phyloP scores from a whole-genome alignment of 495 filamentous ascomycete species.

The Physcia stellaris region DNA sequence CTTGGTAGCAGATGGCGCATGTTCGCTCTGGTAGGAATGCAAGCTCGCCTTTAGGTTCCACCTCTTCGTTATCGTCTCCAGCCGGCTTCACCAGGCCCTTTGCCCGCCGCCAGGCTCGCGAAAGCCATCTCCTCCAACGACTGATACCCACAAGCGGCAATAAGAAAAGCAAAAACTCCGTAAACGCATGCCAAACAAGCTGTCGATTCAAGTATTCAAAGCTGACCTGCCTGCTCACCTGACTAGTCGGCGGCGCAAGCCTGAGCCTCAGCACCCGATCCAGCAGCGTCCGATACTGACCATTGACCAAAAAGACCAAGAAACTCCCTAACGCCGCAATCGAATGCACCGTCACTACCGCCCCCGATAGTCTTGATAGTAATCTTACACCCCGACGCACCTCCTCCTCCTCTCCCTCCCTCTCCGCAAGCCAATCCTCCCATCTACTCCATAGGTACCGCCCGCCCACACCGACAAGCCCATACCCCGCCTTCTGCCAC shows the following conservation, averaged over 20 bases:
- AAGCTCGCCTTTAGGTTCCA: slow-evolving; percentile 45
- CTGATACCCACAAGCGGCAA: slow-evolving; percentile 87
- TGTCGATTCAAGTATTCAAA: slow-evolving; percentile 98
- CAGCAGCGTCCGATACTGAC: slow-evolving; percentile 78
- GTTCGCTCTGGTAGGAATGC: slow-evolving; percentile 82
- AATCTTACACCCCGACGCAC: slow-evolving; percentile 34
- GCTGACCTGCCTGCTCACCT: slow-evolving; percentile 77
- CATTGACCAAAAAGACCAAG: slow-evolving; percentile 77
- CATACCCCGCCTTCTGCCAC: slow-evolving; percentile 76
- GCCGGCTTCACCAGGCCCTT: slow-evolving; percentile 45
- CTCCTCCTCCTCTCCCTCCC: slow-evolving; percentile 57
- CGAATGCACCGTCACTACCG: slow-evolving; percentile 58
- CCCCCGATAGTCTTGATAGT: slow-evolving; percentile 53
- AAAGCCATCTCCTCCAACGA: slow-evolving; percentile 82
- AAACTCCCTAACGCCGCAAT: slow-evolving; percentile 73
- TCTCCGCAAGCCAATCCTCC: slow-evolving; percentile 71
- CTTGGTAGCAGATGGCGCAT: slow-evolving; percentile 94
- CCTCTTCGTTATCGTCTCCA: slow-evolving; percentile 27
- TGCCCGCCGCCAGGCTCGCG: slow-evolving; percentile 66
- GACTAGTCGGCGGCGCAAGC: slow-evolving; percentile 65
- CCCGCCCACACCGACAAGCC: slow-evolving; percentile 72
- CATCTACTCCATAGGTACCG: slow-evolving; percentile 82
- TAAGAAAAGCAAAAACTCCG: slow-evolving; percentile 92
- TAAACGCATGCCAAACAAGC: slow-evolving; percentile 97
- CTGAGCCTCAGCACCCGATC: slow-evolving; percentile 80